phyloP scores from a whole-genome alignment of 352 stramenopile species.

The Blastocystis sp. region DNA sequence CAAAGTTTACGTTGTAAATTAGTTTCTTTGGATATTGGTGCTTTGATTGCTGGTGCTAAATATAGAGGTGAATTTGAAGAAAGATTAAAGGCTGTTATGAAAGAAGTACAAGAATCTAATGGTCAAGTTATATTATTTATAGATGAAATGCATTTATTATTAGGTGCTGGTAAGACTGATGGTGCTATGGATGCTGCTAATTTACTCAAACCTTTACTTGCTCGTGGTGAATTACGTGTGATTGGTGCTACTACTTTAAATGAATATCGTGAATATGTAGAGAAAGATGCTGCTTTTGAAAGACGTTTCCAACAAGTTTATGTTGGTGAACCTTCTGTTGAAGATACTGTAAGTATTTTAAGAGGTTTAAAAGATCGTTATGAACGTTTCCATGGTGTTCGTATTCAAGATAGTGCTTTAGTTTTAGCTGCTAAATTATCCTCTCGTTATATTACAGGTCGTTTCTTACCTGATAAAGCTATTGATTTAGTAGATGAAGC shows the following conservation, averaged over 20 bases:
- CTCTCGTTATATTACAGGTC: slow-evolving; percentile 69
- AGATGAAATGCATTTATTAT: slow-evolving; percentile 84
- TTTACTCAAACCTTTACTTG: slow-evolving; percentile 86
- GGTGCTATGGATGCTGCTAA: slow-evolving; percentile 90
- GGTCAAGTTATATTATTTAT: slow-evolving; percentile 94
- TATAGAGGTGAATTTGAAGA: slow-evolving; percentile 95
- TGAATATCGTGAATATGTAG: slow-evolving; percentile 88
- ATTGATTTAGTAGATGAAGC: slow-evolving; percentile 85
- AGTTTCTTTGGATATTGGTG: slow-evolving; percentile 78
- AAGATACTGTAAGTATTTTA: slow-evolving; percentile 82
- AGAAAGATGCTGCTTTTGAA: slow-evolving; percentile 92
- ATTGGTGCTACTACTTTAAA: slow-evolving; percentile 89
- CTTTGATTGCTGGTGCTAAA: slow-evolving; percentile 82
- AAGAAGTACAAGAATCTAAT: slow-evolving; percentile 69
- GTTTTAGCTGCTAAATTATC: slow-evolving; percentile 75
- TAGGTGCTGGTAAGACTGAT: slow-evolving; percentile 69
- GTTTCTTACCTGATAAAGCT: slow-evolving; percentile 73
- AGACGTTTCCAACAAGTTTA: slow-evolving; percentile 84
- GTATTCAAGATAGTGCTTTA: slow-evolving; percentile 72
- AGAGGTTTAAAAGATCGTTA: slow-evolving; percentile 79
- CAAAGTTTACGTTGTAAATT: slow-evolving; percentile 65
- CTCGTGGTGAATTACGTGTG: slow-evolving; percentile 74
- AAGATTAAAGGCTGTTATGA: slow-evolving; percentile 74
- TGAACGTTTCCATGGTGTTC: slow-evolving; percentile 81
- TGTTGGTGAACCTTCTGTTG: slow-evolving; percentile 72